phyloP scores from a whole-genome alignment of 225 moss, liverwort and hornwort species.

The Rhytidiadelphus loreus region DNA sequence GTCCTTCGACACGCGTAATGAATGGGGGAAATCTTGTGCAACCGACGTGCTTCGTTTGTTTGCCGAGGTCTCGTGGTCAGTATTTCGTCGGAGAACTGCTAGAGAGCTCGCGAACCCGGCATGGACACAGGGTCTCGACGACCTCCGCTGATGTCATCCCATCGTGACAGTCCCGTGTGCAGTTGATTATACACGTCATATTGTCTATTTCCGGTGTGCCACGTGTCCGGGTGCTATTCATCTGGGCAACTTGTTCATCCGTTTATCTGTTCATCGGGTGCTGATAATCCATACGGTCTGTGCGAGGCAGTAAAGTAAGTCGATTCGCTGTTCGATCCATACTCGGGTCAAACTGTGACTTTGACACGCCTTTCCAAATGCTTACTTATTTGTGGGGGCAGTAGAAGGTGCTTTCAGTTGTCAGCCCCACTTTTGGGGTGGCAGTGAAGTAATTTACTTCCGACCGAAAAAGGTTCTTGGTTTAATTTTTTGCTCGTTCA shows the following conservation, averaged over 20 bases:
- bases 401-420: neutral
- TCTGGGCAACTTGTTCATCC: neutral
- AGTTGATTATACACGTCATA: neutral
- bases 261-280: neutral
- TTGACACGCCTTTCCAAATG: neutral
- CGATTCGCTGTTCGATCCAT: neutral
- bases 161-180: neutral
- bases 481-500: neutral
- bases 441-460: neutral
- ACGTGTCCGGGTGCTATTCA: neutral
- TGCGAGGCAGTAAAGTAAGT: neutral
- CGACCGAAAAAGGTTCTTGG: neutral
- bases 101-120: neutral
- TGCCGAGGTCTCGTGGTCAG: neutral
- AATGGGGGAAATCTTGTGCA: neutral
- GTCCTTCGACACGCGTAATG: neutral
- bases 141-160: neutral
- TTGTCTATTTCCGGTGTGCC: neutral
- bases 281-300: neutral
- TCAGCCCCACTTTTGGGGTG: neutral
- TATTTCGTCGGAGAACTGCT: neutral
- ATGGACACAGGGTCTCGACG: neutral
- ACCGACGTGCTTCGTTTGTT: neutral
- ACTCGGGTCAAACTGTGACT: neutral
- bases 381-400: neutral